phyloP scores from a whole-genome alignment of 1,284 basidiomycete species.

The Ustanciosporium gigantosporum region DNA sequence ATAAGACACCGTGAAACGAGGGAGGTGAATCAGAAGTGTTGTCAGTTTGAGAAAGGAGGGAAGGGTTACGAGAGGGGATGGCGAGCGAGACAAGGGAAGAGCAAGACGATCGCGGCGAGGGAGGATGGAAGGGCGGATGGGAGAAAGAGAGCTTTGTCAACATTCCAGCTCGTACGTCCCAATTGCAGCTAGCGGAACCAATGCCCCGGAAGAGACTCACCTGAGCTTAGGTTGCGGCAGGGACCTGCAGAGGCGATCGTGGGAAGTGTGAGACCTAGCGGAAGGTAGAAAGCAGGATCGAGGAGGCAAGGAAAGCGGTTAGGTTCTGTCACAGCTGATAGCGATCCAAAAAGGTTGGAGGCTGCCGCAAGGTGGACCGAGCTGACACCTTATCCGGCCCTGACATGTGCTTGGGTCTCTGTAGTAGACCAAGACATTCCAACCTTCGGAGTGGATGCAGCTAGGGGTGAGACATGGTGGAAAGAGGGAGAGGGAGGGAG shows the following conservation, averaged over 20 bases:
- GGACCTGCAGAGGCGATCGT: not conserved
- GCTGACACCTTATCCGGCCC: too few species aligned
- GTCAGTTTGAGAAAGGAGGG: slow-evolving; percentile 5
- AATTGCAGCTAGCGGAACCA: not conserved
- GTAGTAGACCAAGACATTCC: not conserved
- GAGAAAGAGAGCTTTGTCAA: not conserved
- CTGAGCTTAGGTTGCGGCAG: not conserved
- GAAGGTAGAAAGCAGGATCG: not conserved
- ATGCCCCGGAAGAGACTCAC: not conserved
- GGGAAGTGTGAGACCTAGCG: not conserved
- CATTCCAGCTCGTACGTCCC: not conserved
- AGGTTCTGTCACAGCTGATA: too few species aligned
- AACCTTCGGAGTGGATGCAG: not conserved
- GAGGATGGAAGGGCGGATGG: too few species aligned
- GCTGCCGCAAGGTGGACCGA: too few species aligned
- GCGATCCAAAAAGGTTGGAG: too few species aligned
- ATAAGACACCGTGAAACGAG: slow-evolving; percentile 35
- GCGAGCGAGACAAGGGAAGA: slow-evolving; percentile 1
- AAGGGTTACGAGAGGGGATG: not conserved
- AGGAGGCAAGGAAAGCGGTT: too few species aligned
- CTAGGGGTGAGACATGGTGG: not conserved
- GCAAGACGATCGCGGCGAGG: not conserved
- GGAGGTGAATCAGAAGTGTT: slow-evolving; percentile 22
- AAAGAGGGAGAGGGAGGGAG: not conserved
- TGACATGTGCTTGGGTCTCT: too few species aligned